Percentiles rank a stretch among this genome's conserved stretches.
phyloP scores from a whole-genome alignment of 2,329 filamentous ascomycete species.

The Claviceps spartinae region DNA sequence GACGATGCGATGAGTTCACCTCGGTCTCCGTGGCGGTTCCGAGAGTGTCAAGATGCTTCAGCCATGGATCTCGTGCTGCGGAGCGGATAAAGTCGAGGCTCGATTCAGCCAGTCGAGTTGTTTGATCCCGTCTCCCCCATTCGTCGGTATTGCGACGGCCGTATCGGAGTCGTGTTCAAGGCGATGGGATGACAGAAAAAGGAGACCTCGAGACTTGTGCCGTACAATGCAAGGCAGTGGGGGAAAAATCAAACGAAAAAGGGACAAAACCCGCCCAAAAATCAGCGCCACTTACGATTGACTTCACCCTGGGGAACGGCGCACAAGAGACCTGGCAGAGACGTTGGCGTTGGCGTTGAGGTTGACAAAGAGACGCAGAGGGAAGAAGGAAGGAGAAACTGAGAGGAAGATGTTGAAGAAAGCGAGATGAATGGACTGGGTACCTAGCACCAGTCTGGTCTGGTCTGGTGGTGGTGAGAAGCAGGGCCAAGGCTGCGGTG shows the following conservation, averaged over 20 bases:
- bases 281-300: conserved; percentile 3
- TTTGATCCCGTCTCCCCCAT: neutral
- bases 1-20: neutral
- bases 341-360: neutral
- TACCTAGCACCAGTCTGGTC: neutral
- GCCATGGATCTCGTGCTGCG: neutral
- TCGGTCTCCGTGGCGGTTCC: neutral
- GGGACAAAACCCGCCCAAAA: neutral
- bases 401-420: neutral
- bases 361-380: conserved; percentile 1
- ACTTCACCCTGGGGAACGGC: neutral
- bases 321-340: neutral
- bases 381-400: neutral
- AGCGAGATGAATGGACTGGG: neutral
- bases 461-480: neutral
- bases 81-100: neutral
- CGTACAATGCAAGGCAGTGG: neutral
- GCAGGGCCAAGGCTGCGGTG: neutral
- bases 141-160: neutral
- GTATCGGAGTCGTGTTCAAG: neutral
- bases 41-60: neutral
- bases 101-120: neutral
- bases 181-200: neutral
- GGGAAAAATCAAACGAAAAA: neutral
- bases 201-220: neutral